Evolutionary conservation across 441 rosid genomes (phyloP), one percentile per base, ranked within the genome.

Genomic region (Pelargonium cotyledonis): DNA sequence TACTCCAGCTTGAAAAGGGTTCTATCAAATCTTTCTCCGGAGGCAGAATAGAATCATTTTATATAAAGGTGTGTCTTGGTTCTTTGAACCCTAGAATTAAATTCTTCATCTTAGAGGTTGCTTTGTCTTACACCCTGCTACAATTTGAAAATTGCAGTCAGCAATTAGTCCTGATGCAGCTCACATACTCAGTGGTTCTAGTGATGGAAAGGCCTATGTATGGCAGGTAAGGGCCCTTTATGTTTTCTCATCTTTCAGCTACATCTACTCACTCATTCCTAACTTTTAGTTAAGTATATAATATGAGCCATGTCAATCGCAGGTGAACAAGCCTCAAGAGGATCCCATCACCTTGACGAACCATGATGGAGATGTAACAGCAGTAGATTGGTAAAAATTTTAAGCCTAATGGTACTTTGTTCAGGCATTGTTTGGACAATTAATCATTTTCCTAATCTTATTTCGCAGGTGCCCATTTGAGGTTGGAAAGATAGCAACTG

Each of bases 111-210:
- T 69, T 57, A 29, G 65, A 40, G 60, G 14, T 65, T 68, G 18
- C 65, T 63, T 57, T 53, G 12, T 60, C 70, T 49, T 10, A 21
- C 26, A 23, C 58, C 40, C 63, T 69, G 23, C 67, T 49, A 38
- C 58, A 47, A 55, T 57, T 60, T 10, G n/a, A 68, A 73, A 38
- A 46, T 31, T 86, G 71, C 85, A 91, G 99, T 82, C 96, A 21
- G 83, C 81, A 72, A 94, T 94, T 70, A 89, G 96, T 82, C 94
- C 96, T 62, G 92, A 92, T 84, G 96, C 87, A 15, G 79, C 82
- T 77, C 77, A 84, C 65, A 68, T 90, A 77, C 83, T 90, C 71
- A 86, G 97, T 57, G 97, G 99, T 65, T 95, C 97, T 40, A 90
- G 97, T 55, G 88, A 95, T 68, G 90, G 96, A 68, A 83, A 85